Percentiles rank a stretch among this genome's conserved stretches.
phyloP scores from a whole-genome alignment of 2,329 filamentous ascomycete species.

The Talaromyces islandicus region DNA sequence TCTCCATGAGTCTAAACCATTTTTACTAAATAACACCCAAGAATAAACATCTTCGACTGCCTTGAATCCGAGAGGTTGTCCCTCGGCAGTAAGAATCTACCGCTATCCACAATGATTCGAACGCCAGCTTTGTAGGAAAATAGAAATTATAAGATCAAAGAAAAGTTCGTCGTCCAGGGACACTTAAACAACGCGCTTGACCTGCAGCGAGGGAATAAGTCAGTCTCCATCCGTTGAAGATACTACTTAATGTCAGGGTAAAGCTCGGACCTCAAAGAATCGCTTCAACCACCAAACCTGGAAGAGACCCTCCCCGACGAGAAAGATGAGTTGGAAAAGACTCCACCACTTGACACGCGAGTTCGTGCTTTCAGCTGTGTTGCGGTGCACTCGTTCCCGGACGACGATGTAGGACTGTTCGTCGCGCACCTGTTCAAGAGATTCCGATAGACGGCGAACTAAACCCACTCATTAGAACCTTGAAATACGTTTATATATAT shows the following conservation, averaged over 20 bases:
- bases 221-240: conserved; percentile 5
- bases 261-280: conserved; percentile 73
- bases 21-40: background rate
- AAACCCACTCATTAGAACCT: background rate
- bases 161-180: background rate
- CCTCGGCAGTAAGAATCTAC: background rate
- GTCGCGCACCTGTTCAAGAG: conserved; percentile 89
- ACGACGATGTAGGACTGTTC: conserved; percentile 96
- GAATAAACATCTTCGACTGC: background rate
- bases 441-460: conserved; percentile 79
- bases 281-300: conserved; percentile 99
- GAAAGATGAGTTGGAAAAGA: conserved; percentile 84
- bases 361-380: conserved; percentile 98
- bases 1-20: background rate
- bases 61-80: background rate
- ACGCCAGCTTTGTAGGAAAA: conserved; percentile 2
- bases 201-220: conserved; percentile 26
- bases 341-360: conserved; percentile 99
- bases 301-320: conserved; percentile 89
- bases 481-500: no score
- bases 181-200: conserved; percentile 41
- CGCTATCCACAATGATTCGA: conserved; percentile 1
- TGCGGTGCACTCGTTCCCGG: conserved; percentile 91
- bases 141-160: background rate
- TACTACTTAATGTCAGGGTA: background rate